Evolutionary conservation across 164 flowering plant genomes (phyloP).

Genomic region (Kalanchoe fedtschenkoi): DNA sequence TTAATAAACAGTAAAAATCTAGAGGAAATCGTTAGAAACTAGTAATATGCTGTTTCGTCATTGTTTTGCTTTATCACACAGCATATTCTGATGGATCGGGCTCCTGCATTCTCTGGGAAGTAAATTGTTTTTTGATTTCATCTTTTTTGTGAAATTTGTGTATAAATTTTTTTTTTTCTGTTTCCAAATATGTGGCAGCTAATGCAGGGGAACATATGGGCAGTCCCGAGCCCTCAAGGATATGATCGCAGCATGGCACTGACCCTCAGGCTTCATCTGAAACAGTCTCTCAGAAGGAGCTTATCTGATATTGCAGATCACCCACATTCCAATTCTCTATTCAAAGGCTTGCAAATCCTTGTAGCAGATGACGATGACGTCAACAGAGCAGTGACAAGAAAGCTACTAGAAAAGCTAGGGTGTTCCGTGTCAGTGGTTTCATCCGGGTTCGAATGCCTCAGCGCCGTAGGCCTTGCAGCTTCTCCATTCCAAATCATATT

Average conservation of each 20-base stretch:
- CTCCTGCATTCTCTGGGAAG: too few relatives aligned
- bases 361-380: constrained; percentile 1
- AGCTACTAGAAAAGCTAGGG: constrained; percentile 6
- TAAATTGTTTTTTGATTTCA: not conserved
- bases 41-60: too few relatives aligned
- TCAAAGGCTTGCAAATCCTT: constrained; percentile 3
- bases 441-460: constrained; percentile 7
- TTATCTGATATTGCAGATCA: constrained; percentile 5
- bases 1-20: too few relatives aligned
- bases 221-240: constrained; percentile 51
- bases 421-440: constrained; percentile 4
- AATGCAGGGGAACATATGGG: constrained; percentile 95
- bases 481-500: constrained; percentile 2
- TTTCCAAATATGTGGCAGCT: constrained; percentile 31
- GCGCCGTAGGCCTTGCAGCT: not conserved
- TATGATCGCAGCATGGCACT: constrained; percentile 57
- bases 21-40: too few relatives aligned
- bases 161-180: not conserved
- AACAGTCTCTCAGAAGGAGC: constrained; percentile 14
- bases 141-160: not conserved
- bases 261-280: constrained; percentile 49
- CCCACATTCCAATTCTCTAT: not conserved
- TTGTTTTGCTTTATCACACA: too few relatives aligned
- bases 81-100: too few relatives aligned
- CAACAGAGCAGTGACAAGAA: not conserved